Evolutionary conservation across 2,329 filamentous ascomycete species (phyloP).

Genomic region (Nemania sp.): DNA sequence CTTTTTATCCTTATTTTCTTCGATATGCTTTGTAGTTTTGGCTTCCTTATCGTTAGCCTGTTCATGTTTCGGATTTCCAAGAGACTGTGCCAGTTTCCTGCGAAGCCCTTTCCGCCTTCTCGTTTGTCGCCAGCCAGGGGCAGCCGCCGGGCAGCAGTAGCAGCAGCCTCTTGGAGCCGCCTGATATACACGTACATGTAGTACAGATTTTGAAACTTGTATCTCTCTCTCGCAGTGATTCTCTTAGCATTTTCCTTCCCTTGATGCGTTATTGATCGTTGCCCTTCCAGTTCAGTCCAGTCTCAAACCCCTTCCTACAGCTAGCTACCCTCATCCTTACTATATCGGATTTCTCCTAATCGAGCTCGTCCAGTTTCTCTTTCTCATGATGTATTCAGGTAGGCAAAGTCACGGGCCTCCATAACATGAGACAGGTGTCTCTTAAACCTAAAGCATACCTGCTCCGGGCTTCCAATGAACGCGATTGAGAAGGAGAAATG

Average conservation of each 20-base stretch:
- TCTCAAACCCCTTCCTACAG: too few relatives aligned
- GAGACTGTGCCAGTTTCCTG: not conserved
- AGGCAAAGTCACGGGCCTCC: too few relatives aligned
- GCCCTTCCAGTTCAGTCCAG: not conserved
- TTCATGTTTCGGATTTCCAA: conserved; percentile 1
- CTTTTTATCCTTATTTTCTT: too few relatives aligned
- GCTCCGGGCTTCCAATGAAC: too few relatives aligned
- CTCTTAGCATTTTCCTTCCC: not conserved
- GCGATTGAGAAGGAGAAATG: too few relatives aligned
- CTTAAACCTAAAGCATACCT: too few relatives aligned
- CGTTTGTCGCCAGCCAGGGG: not conserved
- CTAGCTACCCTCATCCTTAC: not conserved
- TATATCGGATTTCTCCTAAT: not conserved
- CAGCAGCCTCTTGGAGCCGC: not conserved
- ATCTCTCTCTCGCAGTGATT: not conserved
- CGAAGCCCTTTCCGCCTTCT: not conserved
- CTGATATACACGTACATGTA: not conserved
- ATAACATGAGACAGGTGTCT: too few relatives aligned
- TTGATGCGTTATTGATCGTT: not conserved
- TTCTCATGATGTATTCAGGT: not conserved
- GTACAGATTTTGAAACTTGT: conserved; percentile 2
- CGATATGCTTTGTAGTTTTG: too few relatives aligned
- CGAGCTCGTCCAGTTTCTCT: not conserved
- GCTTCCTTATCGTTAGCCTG: too few relatives aligned
- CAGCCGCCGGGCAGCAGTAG: not conserved